A percentile compares a stretch with the other conserved stretches of the same genome.
Conservation (phyloP, 2,329 filamentous ascomycete genomes). For the Colletotrichum trifolii region DNA sequence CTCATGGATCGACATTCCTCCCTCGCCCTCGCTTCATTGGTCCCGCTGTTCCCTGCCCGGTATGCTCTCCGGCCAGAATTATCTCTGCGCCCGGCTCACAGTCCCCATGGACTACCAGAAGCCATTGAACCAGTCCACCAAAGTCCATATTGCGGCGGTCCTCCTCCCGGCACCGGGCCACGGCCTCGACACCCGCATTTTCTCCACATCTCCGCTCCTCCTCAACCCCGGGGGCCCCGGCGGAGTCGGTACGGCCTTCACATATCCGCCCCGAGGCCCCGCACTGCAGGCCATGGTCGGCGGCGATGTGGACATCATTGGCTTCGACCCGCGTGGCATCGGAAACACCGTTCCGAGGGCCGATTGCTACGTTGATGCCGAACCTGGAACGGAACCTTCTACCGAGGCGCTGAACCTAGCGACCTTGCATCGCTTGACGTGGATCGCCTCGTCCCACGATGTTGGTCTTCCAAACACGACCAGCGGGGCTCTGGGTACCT, state of each 20-base stretch:
- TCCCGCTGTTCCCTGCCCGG: constrained; percentile 51
- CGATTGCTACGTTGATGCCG: constrained; percentile 49
- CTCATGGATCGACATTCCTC: constrained; percentile 49
- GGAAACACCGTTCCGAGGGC: constrained; percentile 51
- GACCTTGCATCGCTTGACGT: constrained; percentile 47
- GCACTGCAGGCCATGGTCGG: constrained; percentile 51
- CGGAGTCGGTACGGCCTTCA: constrained; percentile 51
- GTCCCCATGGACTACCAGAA: constrained; percentile 60
- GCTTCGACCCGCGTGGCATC: constrained; percentile 60
- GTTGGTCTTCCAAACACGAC: constrained; percentile 50
- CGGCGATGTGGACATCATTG: constrained; percentile 54
- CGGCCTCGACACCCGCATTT: constrained; percentile 42
- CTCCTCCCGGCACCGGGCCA: constrained; percentile 47
- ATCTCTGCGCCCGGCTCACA: constrained; percentile 56
- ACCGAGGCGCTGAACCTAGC: constrained; percentile 42
- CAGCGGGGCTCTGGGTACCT: constrained; percentile 43
- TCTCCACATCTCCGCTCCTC: constrained; percentile 53
- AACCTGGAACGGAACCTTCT: constrained; percentile 3
- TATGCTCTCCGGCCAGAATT: constrained; percentile 36
- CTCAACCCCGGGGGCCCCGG: constrained; percentile 61
- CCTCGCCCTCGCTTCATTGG: constrained; percentile 58
- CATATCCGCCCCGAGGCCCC: constrained; percentile 40
- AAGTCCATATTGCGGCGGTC: constrained; percentile 52
- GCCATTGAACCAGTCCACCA: constrained; percentile 49
- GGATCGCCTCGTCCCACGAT: constrained; percentile 43